Base-by-base conservation (phyloP, 148 eudicot genomes). In the Pharnaceum exiguum region DNA sequence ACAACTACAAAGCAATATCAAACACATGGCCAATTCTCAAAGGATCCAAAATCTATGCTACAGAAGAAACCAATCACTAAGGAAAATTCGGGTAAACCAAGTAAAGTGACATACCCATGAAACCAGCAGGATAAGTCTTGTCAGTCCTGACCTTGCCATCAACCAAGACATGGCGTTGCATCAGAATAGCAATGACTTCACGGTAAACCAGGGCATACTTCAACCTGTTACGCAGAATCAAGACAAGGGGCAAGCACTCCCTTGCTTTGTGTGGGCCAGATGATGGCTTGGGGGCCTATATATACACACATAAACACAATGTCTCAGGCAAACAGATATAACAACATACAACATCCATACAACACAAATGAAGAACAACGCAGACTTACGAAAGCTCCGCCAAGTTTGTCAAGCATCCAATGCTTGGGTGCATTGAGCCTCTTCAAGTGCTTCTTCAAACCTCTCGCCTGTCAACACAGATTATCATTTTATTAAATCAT, bases 391-490 rank as follows among this genome's bases (percentile, higher is more conserved):
- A 67, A 81, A 4, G 86, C 86, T 39, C 86, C 82, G 35, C 77
- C 82, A 51, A 77, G 75, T 50, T 81, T 81, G 65, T 81, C 86
- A 36, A 81, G 74, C 77, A 70, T 74, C 85, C 85, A 80, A 60
- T 80, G 82, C 42, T 68, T 73, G 17, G 85, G 82, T 36, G 85
- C 85, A 80, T 80, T 80, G 54, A 74, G 85, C 79, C 81, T 80
- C 79, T 80, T 80, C 85, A 77, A 46, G 49, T 80, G 85, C 26
- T 80, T 80, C 81, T 77, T 80, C 82, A 80, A 71, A 0, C 82
- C 85, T 44, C 85, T 57, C 18, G 85, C 79, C 82, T 80, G 72
- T 29, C 33, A 18, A 43, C 13, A 58, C 0, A 44, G 3, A 43
- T 58, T 30, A n/a, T n/a, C n/a, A n/a, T n/a, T n/a, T n/a, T n/a